Conservation (phyloP, 345 rosid species). For the Cardamine occulta region DNA sequence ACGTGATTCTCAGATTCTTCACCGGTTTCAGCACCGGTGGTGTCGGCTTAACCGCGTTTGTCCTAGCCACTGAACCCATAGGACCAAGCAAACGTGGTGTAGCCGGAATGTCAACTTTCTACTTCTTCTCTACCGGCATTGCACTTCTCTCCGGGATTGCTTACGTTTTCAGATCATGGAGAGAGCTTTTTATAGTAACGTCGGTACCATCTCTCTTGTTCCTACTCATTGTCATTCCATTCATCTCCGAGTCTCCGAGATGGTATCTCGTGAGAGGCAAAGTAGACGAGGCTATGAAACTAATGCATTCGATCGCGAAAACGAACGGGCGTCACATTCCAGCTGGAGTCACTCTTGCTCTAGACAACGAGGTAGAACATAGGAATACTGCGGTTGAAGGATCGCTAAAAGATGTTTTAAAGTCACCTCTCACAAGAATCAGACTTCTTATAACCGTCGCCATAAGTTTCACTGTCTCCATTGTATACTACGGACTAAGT, state of each 20-base stretch:
- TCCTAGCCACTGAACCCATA: constrained; percentile 81
- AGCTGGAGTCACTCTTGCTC: constrained; percentile 57
- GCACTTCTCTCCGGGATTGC: constrained; percentile 72
- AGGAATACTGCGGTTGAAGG: constrained; percentile 47
- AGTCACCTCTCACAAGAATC: constrained; percentile 62
- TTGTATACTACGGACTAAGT: constrained; percentile 93
- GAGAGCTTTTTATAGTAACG: constrained; percentile 70
- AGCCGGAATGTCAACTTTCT: constrained; percentile 97
- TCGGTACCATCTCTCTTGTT: constrained; percentile 78
- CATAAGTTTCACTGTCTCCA: constrained; percentile 70
- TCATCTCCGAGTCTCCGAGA: constrained; percentile 82
- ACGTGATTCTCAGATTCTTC: constrained; percentile 65
- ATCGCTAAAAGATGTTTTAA: constrained; percentile 68
- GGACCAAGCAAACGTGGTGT: constrained; percentile 85
- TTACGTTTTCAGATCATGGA: constrained; percentile 72
- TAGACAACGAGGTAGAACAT: constrained; percentile 58
- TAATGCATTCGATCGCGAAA: constrained; percentile 71
- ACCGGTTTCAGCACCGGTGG: constrained; percentile 97
- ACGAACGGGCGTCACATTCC: constrained; percentile 65
- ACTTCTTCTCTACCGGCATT: constrained; percentile 84
- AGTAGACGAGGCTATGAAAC: constrained; percentile 65
- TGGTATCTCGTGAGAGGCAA: constrained; percentile 90
- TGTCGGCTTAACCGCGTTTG: constrained; percentile 83
- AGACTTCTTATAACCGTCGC: constrained; percentile 60
- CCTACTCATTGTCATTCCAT: constrained; percentile 67